These are phyloP conservation scores for Solanum chacoense DNA, from an alignment of 305 asterid species.

Conservation along the genomic window DNA sequence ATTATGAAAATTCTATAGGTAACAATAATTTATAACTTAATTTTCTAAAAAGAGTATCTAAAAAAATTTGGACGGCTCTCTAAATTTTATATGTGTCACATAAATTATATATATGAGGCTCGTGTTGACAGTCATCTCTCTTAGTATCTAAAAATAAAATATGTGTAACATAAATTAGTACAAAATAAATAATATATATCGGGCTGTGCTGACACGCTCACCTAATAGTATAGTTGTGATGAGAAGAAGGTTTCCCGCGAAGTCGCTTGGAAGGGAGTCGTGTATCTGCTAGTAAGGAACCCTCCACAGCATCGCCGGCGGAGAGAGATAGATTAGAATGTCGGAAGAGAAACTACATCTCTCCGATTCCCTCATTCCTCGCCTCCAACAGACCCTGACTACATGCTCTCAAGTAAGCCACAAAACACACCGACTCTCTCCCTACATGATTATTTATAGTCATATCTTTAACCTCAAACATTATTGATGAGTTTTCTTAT, in stretches of 20 bases:
- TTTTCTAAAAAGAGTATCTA: too few relatives aligned
- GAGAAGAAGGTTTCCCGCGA: background rate
- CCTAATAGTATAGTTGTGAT: background rate
- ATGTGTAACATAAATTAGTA: too few relatives aligned
- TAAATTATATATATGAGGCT: too few relatives aligned
- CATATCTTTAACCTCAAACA: background rate
- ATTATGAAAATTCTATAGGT: too few relatives aligned
- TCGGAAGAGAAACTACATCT: background rate
- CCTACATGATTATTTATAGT: background rate
- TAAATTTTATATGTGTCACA: too few relatives aligned
- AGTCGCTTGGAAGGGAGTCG: background rate
- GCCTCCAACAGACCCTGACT: conserved; percentile 35
- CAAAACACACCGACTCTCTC: background rate
- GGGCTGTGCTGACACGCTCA: too few relatives aligned
- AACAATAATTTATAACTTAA: too few relatives aligned
- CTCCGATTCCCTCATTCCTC: conserved; percentile 7
- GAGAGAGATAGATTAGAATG: background rate
- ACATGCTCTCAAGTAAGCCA: conserved; percentile 41
- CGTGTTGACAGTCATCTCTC: too few relatives aligned
- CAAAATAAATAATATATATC: too few relatives aligned
- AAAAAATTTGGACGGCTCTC: too few relatives aligned
- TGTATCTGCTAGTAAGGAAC: background rate
- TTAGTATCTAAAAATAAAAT: too few relatives aligned
- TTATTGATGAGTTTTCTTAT: background rate
- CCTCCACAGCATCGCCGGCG: background rate